Conservation (phyloP, 2,329 filamentous ascomycete genomes). For the Talaromyces sp. region DNA sequence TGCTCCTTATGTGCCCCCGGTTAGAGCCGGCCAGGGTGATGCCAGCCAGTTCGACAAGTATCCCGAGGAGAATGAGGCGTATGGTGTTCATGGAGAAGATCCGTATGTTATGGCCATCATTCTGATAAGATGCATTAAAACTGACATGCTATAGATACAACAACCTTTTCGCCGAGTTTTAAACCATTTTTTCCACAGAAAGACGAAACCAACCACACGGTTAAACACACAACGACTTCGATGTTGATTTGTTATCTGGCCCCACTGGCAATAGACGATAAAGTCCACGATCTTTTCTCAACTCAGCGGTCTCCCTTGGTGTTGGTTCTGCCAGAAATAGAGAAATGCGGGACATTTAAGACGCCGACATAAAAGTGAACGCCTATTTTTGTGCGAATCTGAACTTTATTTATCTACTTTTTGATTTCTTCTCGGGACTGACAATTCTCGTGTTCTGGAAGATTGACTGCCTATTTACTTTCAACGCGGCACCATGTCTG, state of each 20-base stretch:
- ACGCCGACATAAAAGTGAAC: not conserved
- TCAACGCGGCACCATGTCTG: not conserved
- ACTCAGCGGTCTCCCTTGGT: not conserved
- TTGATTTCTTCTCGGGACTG: not conserved
- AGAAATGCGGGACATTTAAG: not conserved
- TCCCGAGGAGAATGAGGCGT: conserved; percentile 91
- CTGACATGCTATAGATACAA: conserved; percentile 53
- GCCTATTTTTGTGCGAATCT: not conserved
- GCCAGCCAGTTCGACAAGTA: conserved; percentile 98
- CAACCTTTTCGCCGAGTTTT: conserved; percentile 69
- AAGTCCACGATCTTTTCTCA: not conserved
- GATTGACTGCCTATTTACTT: not conserved
- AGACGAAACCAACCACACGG: not conserved
- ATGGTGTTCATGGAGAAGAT: conserved; percentile 73
- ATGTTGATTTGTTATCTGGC: not conserved
- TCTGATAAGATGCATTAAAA: not conserved
- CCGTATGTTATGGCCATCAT: conserved; percentile 61
- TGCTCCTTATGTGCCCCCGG: conserved; percentile 92
- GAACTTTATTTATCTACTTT: not conserved
- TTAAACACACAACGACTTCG: not conserved
- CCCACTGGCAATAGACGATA: not conserved
- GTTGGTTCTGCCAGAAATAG: not conserved
- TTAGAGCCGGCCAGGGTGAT: conserved; percentile 88
- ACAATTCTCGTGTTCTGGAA: not conserved
- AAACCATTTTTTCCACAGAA: not conserved